Conservation (phyloP, 345 rosid genomes). For the Hirschfeldia incana region DNA sequence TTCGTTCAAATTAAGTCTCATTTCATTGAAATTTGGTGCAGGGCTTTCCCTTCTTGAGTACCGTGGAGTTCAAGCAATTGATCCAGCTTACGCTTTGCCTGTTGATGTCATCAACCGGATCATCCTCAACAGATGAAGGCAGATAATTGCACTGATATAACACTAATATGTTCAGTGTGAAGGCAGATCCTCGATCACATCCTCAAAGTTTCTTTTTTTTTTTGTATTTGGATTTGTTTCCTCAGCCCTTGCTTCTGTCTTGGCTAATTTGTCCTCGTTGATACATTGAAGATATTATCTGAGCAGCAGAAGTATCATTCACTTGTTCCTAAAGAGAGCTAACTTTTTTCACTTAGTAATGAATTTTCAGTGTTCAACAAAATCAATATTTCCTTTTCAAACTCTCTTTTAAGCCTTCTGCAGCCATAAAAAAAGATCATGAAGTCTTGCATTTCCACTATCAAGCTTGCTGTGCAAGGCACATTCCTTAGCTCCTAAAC, state of each 20-base stretch:
- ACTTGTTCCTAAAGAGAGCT: not conserved
- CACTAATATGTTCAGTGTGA: too few species aligned
- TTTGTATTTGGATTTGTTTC: not conserved
- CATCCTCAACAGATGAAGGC: constrained; percentile 42
- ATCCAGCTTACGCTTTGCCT: constrained; percentile 93
- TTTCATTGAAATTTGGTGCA: constrained; percentile 29
- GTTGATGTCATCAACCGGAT: constrained; percentile 69
- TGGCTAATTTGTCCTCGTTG: not conserved
- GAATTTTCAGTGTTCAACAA: not conserved
- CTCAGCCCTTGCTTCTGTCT: not conserved
- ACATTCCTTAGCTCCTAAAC: not conserved
- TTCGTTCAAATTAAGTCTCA: constrained; percentile 3
- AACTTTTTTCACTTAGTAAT: not conserved
- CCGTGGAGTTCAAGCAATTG: constrained; percentile 77
- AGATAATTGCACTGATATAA: not conserved
- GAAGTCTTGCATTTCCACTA: not conserved
- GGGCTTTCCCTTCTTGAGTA: constrained; percentile 92
- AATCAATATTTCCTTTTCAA: not conserved
- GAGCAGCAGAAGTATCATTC: too few species aligned
- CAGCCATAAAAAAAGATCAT: not conserved
- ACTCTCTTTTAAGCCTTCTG: not conserved
- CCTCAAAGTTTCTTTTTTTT: too few species aligned
- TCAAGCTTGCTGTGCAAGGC: not conserved
- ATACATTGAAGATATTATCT: not conserved
- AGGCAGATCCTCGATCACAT: too few species aligned